Conservation (phyloP, 2,329 filamentous ascomycete genomes). For the Xylariaceae sp. region DNA sequence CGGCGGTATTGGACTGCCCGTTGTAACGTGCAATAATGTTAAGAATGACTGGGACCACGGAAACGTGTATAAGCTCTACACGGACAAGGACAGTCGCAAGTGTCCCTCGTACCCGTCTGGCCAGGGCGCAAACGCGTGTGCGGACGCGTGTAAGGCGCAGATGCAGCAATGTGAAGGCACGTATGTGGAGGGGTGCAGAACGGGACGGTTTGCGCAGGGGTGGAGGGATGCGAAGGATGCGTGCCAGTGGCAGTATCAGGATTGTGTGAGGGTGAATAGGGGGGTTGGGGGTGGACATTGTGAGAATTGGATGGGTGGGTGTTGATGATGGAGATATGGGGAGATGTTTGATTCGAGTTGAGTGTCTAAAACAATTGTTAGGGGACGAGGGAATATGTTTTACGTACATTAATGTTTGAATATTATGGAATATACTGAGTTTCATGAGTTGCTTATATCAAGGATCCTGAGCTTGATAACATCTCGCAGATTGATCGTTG, state of each 20-base stretch:
- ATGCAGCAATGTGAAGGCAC: conserved; percentile 43
- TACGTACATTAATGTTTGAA: too few species aligned
- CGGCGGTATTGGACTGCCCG: conserved; percentile 47
- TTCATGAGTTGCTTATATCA: too few species aligned
- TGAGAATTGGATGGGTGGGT: conserved; percentile 20
- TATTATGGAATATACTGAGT: too few species aligned
- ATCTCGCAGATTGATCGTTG: too few species aligned
- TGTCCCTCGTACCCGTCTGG: conserved; percentile 42
- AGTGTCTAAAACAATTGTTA: too few species aligned
- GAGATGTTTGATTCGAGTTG: too few species aligned
- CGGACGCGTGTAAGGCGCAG: conserved; percentile 50
- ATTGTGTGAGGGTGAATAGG: conserved; percentile 43
- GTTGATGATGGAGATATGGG: not conserved
- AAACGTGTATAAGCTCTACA: conserved; percentile 51
- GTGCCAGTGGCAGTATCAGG: conserved; percentile 46
- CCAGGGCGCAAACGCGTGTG: conserved; percentile 39
- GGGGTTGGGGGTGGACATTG: conserved; percentile 39
- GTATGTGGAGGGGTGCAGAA: conserved; percentile 47
- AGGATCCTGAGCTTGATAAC: too few species aligned
- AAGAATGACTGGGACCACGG: conserved; percentile 35
- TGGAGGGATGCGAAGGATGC: conserved; percentile 35
- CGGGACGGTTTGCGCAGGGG: conserved; percentile 24
- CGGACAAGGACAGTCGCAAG: conserved; percentile 36
- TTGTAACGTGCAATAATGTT: conserved; percentile 52
- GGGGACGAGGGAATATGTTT: too few species aligned